Evolutionary conservation across 2,329 filamentous ascomycete species (phyloP).

Genomic region (Pseudocercospora fuligena): DNA sequence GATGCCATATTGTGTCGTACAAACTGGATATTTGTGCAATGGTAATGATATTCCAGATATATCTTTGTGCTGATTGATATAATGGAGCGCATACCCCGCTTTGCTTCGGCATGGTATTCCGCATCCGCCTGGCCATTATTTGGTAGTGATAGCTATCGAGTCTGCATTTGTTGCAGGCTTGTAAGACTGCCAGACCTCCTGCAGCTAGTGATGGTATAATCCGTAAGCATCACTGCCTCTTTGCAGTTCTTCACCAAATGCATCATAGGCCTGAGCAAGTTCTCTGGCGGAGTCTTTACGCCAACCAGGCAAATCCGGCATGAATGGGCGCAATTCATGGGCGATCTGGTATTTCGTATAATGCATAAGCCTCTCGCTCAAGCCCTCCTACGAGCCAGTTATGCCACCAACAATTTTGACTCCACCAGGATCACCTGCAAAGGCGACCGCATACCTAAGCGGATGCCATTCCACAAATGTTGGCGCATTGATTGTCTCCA

Average conservation of each 20-base stretch:
- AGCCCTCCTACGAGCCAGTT: constrained; percentile 5
- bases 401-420: constrained; percentile 67
- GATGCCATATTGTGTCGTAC: background rate
- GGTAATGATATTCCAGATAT: background rate
- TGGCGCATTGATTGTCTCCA: constrained; percentile 69
- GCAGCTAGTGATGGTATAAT: background rate
- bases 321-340: background rate
- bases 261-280: background rate
- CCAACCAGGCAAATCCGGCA: background rate
- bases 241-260: background rate
- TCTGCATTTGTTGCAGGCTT: background rate
- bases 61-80: background rate
- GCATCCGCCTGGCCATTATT: background rate
- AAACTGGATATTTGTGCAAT: background rate
- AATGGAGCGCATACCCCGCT: background rate
- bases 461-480: constrained; percentile 78
- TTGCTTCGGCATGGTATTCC: background rate
- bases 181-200: background rate
- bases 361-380: background rate
- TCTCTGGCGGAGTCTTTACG: background rate
- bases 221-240: background rate
- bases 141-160: background rate
- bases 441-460: constrained; percentile 73
- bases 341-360: background rate
- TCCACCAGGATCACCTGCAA: constrained; percentile 68